phyloP scores from a whole-genome alignment of 805 yeast genomes.

The Teunomyces panamensis region DNA sequence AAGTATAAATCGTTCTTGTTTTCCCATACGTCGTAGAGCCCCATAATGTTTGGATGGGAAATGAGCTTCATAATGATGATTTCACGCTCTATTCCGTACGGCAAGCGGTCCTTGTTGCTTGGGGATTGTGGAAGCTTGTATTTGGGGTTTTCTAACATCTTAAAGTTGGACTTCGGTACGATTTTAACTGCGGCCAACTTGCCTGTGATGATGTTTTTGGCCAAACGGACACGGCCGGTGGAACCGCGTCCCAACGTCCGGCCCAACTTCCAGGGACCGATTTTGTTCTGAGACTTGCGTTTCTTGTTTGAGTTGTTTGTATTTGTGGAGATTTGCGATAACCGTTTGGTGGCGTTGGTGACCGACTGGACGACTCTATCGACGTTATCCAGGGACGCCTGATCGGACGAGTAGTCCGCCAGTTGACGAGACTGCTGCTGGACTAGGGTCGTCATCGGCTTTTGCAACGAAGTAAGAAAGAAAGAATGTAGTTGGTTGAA shows the following conservation, averaged over 20 bases:
- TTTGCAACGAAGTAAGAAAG: neutral
- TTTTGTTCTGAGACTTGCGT: constrained; percentile 50
- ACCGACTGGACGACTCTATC: constrained; percentile 45
- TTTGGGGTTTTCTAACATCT: constrained; percentile 45
- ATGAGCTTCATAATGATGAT: constrained; percentile 81
- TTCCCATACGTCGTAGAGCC: constrained; percentile 84
- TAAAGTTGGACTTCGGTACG: constrained; percentile 80
- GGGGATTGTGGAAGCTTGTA: constrained; percentile 33
- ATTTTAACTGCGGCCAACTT: constrained; percentile 95
- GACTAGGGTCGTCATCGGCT: constrained; percentile 21
- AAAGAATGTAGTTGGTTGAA: constrained; percentile 7
- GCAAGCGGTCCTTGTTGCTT: constrained; percentile 52
- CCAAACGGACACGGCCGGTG: constrained; percentile 90
- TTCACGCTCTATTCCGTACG: constrained; percentile 84
- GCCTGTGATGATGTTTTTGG: constrained; percentile 80
- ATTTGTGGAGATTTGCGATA: constrained; percentile 48
- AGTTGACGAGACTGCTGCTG: constrained; percentile 21
- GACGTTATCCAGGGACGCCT: constrained; percentile 16
- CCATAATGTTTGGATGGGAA: constrained; percentile 74
- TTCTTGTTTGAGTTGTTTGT: constrained; percentile 41
- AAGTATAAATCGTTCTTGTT: constrained; percentile 78
- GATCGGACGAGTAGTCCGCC: constrained; percentile 16
- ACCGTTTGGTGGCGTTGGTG: constrained; percentile 46
- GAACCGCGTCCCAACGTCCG: constrained; percentile 95
- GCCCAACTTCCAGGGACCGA: constrained; percentile 97